Percentiles rank a stretch among this genome's conserved stretches.
These are phyloP conservation scores for Epichloe gansuensis DNA, from an alignment of 2,329 filamentous ascomycete genomes.

Conservation along the genomic window DNA sequence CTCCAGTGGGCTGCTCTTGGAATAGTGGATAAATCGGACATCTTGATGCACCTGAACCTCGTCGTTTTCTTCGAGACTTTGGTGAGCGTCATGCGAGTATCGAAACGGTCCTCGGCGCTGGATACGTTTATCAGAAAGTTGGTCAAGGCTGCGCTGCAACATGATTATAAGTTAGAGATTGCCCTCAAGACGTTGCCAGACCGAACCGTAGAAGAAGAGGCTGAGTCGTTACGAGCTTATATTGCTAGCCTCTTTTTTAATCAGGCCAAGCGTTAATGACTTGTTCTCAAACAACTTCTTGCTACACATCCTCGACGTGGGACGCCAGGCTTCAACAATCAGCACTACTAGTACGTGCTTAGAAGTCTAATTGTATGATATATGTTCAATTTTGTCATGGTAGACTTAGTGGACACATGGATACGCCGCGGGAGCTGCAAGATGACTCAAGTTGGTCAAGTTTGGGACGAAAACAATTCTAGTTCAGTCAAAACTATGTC, in stretches of 20 bases:
- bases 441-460: neutral
- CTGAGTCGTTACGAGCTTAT: constrained; percentile 33
- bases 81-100: constrained; percentile 34
- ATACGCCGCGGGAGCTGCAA: no score
- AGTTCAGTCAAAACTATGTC: no score
- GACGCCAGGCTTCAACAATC: no score
- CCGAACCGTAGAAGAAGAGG: constrained; percentile 38
- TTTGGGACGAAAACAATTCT: no score
- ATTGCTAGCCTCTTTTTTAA: constrained; percentile 25
- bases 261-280: no score
- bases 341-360: no score
- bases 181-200: constrained; percentile 33
- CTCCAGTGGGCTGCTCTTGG: constrained; percentile 38
- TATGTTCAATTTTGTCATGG: no score
- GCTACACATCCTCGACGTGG: no score
- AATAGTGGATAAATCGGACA: constrained; percentile 39
- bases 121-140: constrained; percentile 26
- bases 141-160: constrained; percentile 27
- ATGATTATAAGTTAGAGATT: constrained; percentile 26
- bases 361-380: no score
- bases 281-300: no score
- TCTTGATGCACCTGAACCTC: constrained; percentile 37
- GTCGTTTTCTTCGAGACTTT: constrained; percentile 43
- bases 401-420: no score
- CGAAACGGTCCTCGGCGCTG: constrained; percentile 22